Evolutionary conservation across 352 stramenopile genomes (phyloP), one percentile per base, ranked within the genome.

Genomic region (Globisporangium nagaii): DNA sequence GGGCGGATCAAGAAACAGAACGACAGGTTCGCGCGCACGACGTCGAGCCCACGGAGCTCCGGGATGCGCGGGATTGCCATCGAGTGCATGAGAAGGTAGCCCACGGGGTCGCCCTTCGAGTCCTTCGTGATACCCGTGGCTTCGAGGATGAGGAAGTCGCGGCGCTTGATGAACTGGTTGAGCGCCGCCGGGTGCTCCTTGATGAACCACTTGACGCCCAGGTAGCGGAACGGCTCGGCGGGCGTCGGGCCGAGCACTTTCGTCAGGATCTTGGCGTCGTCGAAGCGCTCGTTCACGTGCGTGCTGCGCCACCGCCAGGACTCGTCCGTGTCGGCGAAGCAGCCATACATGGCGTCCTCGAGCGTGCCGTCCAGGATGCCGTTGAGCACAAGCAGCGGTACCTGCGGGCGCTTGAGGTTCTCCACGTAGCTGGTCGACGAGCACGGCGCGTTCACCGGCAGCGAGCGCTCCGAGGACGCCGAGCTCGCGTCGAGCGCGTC

Each of bases 101-200:
- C 65, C 1, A 78, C 66, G 3, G 59, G 65, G 30, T 58, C 13
- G 12, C 62, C 69, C 8, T 55, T 75, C 30, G 68, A 65, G 49
- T 77, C 68, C 24, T 67, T 47, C 3, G 66, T 68, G 45, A 70
- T 74, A 4, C 77, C 77, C 9, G 68, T 78, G 13, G 72, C 78
- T 28, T 82, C 70, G 25, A 86, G 34, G 0, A 75, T 51, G 0
- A 83, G 28, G 49, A 77, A 84, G 53, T 84, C 72, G 19, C 73
- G 68, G n/a, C 62, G 63, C 19, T 73, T 71, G 46, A 86, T 49
- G 36, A 86, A 67, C 11, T 55, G 30, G 30, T 54, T 34, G 35
- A 62, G 55, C 47, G 40, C 35, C 17, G 31, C 17, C 22, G 55
- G 28, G 19, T 47, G 44, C 39, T 62, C 56, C n/a, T 50, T 48